Evolutionary conservation across 305 asterid genomes (phyloP).

Genomic region (Solanum hybrid): DNA sequence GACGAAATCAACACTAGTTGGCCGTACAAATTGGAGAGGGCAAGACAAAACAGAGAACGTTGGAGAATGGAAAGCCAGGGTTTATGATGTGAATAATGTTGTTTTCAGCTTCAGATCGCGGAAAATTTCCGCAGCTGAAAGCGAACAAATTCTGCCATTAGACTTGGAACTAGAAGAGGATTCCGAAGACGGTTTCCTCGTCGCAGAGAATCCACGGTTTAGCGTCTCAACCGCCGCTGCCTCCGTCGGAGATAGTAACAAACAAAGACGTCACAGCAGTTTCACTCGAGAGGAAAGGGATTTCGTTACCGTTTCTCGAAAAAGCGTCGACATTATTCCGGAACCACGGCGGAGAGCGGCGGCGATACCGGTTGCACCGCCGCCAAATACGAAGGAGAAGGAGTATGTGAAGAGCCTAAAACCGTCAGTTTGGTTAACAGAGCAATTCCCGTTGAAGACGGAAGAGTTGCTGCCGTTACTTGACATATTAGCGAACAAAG

Average conservation of each 20-base stretch:
- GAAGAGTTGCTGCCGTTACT: conserved; percentile 85
- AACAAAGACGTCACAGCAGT: conserved; percentile 73
- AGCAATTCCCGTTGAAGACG: conserved; percentile 78
- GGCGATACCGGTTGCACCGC: conserved; percentile 42
- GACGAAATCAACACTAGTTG: conserved; percentile 58
- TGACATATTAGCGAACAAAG: conserved; percentile 71
- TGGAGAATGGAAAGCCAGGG: conserved; percentile 81
- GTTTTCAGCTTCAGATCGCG: conserved; percentile 68
- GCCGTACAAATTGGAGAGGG: conserved; percentile 83
- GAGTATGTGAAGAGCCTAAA: conserved; percentile 60
- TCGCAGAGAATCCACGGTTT: conserved; percentile 78
- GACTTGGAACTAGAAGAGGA: conserved; percentile 75
- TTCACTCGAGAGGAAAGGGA: conserved; percentile 80
- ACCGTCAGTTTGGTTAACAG: conserved; percentile 83
- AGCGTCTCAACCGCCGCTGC: conserved; percentile 40
- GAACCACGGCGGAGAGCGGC: conserved; percentile 34
- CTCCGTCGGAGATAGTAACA: background rate
- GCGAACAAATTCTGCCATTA: conserved; percentile 69
- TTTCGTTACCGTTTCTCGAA: conserved; percentile 55
- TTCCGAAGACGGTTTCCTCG: conserved; percentile 69
- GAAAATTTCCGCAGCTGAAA: conserved; percentile 43
- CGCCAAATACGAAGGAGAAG: conserved; percentile 80
- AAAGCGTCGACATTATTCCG: conserved; percentile 84
- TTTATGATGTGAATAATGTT: conserved; percentile 82
- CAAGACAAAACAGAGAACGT: conserved; percentile 68